phyloP scores from a whole-genome alignment of 805 yeast genomes.

The Kluyveromyces starmeri region DNA sequence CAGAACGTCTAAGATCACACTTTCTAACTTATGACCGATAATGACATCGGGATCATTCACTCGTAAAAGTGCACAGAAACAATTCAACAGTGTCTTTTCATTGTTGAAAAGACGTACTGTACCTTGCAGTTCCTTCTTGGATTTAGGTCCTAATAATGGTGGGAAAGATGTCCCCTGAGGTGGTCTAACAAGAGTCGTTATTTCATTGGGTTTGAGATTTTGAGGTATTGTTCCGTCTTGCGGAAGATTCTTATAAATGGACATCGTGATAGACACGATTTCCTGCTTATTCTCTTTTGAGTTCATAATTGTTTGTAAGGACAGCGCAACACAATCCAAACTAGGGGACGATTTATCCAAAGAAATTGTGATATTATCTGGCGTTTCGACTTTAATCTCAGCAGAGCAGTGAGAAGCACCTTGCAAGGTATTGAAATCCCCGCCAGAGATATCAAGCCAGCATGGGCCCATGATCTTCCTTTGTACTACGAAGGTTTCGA shows the following conservation, averaged over 20 bases:
- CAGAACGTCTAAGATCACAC: constrained; percentile 66
- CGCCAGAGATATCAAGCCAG: constrained; percentile 72
- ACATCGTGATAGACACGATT: constrained; percentile 70
- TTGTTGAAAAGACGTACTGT: constrained; percentile 53
- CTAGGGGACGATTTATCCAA: constrained; percentile 49
- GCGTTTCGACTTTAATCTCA: constrained; percentile 53
- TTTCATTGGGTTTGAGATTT: constrained; percentile 47
- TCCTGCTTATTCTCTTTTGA: constrained; percentile 72
- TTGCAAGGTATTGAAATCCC: constrained; percentile 47
- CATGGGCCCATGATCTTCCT: constrained; percentile 94
- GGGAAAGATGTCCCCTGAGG: constrained; percentile 59
- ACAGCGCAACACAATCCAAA: constrained; percentile 61
- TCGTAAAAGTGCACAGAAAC: constrained; percentile 63
- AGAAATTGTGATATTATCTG: constrained; percentile 40
- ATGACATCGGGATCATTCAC: constrained; percentile 87
- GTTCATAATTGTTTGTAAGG: constrained; percentile 76
- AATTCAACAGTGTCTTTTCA: constrained; percentile 66
- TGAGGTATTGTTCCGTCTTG: constrained; percentile 71
- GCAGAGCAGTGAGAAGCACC: constrained; percentile 73
- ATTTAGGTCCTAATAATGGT: constrained; percentile 58
- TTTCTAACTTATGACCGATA: constrained; percentile 80
- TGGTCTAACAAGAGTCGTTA: constrained; percentile 74
- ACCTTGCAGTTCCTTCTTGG: constrained; percentile 40
- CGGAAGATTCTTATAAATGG: constrained; percentile 58
- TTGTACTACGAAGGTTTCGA: constrained; percentile 80